Evolutionary conservation across 805 yeast genomes (phyloP).

Genomic region (Nakazawaea siamensis): DNA sequence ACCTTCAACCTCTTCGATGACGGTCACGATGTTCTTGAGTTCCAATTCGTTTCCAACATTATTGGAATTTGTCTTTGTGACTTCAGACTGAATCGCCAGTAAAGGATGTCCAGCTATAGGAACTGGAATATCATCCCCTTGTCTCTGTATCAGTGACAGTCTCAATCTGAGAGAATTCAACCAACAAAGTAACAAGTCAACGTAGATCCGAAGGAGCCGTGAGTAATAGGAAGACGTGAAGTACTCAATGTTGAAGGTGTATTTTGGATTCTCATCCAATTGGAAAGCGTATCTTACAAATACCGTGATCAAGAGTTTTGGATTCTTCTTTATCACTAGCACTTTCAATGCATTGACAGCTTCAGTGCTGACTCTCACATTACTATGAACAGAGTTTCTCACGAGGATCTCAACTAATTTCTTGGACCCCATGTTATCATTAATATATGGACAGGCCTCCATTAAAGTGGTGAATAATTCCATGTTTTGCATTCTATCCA

Average conservation of each 20-base stretch:
- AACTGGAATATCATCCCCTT: constrained; percentile 15
- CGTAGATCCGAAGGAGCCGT: constrained; percentile 56
- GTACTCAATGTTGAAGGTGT: constrained; percentile 46
- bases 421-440: constrained; percentile 32
- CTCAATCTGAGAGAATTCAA: constrained; percentile 45
- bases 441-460: constrained; percentile 61
- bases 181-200: constrained; percentile 81
- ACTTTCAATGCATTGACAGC: constrained; percentile 55
- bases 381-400: constrained; percentile 66
- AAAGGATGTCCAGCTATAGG: constrained; percentile 9
- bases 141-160: constrained; percentile 12
- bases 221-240: constrained; percentile 56
- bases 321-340: constrained; percentile 60
- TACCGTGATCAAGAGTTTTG: constrained; percentile 60
- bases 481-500: constrained; percentile 12
- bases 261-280: constrained; percentile 62
- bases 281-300: constrained; percentile 75
- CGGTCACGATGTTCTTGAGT: constrained; percentile 71
- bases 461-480: constrained; percentile 65
- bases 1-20: constrained; percentile 93
- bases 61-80: constrained; percentile 20
- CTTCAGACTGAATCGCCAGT: constrained; percentile 8
- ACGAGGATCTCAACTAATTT: constrained; percentile 69
- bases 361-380: constrained; percentile 52
- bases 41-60: constrained; percentile 50